Evolutionary conservation across 768 basidiomycete species (phyloP), one percentile per base, ranked within the genome.

Genomic region (Pisolithus tinctorius): DNA sequence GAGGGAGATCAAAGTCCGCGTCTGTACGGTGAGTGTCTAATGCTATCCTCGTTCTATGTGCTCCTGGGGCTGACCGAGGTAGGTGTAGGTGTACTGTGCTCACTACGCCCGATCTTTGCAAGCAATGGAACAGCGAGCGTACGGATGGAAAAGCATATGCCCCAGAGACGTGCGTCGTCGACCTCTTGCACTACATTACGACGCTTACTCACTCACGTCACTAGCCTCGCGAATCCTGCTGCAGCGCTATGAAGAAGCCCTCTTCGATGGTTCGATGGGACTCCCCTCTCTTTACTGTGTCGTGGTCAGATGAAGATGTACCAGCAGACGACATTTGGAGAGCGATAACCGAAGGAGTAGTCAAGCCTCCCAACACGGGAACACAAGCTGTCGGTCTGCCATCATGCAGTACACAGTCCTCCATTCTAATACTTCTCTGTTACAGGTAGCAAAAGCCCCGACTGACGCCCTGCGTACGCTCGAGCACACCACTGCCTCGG

Each of bases 191-290:
- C 27, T n/a, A n/a, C 17, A 30, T 14, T 10, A 23, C 6, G n/a
- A 16, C 13, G 38, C 26, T 17, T 8, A 5, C 1, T 40, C 20
- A 20, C 14, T 49, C 26, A 26, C 26, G 9, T 27, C 8, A 34
- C 14, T n/a, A 56, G 53, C 7, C 36, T 51, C 50, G 50, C 60
- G 16, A 58, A 54, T n/a, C 64, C 79, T 99, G 4, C 68, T 98
- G 34, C 74, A 85, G 61, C 78, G 95, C 47, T 98, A 84, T 59
- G 96, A 99, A 70, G 96, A 98, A n/a, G 61, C 96, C 96, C 0
- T 93, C 91, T 0, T 94, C 93, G 4, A 94, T 94, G 87, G 94
- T 90, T n/a, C 82, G 95, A 45, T 99, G 95, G 95, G 95, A 99
- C 67, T 89, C 95, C 0, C 95, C 96, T 0, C 77, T 98, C 39